A percentile compares a stretch with the other conserved stretches of the same genome.
phyloP scores from a whole-genome alignment of 352 stramenopile species.

The Pythium periplocum region DNA sequence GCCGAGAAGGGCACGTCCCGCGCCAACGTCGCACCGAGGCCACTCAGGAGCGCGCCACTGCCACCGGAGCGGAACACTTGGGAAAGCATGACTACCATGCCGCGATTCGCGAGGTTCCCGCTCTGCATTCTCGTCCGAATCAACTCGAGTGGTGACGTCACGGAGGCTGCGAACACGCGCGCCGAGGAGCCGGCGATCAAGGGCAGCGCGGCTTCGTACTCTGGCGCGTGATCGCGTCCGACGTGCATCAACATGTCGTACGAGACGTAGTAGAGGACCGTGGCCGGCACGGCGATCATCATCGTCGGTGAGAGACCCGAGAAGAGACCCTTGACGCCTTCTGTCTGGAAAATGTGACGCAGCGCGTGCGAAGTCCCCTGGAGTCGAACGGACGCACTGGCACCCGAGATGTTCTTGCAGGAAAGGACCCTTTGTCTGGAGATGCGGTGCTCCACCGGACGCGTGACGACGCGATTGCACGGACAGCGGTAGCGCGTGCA shows the following conservation, averaged over 20 bases:
- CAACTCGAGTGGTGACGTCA: constrained; percentile 87
- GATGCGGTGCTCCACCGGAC: constrained; percentile 35
- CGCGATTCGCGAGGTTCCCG: constrained; percentile 1
- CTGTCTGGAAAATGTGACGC: constrained; percentile 72
- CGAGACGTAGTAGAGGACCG: constrained; percentile 93
- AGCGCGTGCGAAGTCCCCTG: constrained; percentile 59
- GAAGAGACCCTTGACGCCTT: constrained; percentile 81
- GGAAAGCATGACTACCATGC: constrained; percentile 43
- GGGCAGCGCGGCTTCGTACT: constrained; percentile 38
- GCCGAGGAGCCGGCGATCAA: constrained; percentile 64
- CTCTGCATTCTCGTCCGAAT: constrained; percentile 85
- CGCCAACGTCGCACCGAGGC: constrained; percentile 87
- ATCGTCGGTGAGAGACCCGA: constrained; percentile 88
- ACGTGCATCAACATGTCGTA: constrained; percentile 87
- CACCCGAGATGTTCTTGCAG: constrained; percentile 42
- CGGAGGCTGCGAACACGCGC: constrained; percentile 62
- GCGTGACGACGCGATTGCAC: constrained; percentile 49
- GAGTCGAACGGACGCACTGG: constrained; percentile 24
- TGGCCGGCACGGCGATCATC: constrained; percentile 92
- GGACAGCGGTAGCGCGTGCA: constrained; percentile 39
- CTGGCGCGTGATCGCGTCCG: constrained; percentile 27
- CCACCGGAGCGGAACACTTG: constrained; percentile 59
- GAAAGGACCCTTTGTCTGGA: constrained; percentile 20
- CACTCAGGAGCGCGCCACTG: constrained; percentile 78
- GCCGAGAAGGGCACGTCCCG: constrained; percentile 94